phyloP scores from a whole-genome alignment of 2,329 filamentous ascomycete species.

The Thermothelomyces thermophilus region DNA sequence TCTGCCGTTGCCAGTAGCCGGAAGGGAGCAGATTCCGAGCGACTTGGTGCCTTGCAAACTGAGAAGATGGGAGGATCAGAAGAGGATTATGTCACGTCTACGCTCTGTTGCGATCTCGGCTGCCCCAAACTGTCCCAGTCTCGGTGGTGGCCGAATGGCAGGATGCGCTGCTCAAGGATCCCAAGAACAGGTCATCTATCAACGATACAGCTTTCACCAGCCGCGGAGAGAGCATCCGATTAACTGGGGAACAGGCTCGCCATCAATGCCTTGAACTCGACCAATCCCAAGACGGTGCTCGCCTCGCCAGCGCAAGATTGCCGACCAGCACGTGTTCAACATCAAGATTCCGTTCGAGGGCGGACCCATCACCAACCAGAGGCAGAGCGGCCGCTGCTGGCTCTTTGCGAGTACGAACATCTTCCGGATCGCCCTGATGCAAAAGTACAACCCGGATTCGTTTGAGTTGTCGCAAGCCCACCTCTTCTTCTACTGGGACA shows the following conservation, averaged over 20 bases:
- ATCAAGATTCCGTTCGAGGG: constrained; percentile 76
- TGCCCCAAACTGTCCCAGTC: constrained; percentile 44
- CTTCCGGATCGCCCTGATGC: constrained; percentile 67
- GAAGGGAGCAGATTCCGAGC: constrained; percentile 41
- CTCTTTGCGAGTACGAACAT: constrained; percentile 88
- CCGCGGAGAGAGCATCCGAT: no score
- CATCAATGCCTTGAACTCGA: constrained; percentile 61
- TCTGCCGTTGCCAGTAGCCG: constrained; percentile 25
- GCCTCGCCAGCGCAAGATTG: constrained; percentile 55
- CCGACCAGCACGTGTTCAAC: constrained; percentile 77
- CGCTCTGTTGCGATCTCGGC: constrained; percentile 21
- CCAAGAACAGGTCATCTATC: constrained; percentile 46
- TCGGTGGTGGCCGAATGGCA: constrained; percentile 52
- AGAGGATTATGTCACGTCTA: background rate
- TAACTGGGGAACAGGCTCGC: constrained; percentile 32
- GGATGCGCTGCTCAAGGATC: constrained; percentile 53
- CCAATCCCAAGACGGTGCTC: constrained; percentile 60
- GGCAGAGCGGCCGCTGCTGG: constrained; percentile 79
- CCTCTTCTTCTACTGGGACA: constrained; percentile 91
- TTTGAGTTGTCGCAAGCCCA: constrained; percentile 88
- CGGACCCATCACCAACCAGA: constrained; percentile 76
- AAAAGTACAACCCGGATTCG: constrained; percentile 57
- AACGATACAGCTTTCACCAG: no score
- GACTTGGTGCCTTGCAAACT: constrained; percentile 39
- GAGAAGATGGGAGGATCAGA: background rate